These are phyloP conservation scores for Astragalus membranaceus DNA, from an alignment of 306 rosid genomes.

Conservation along the genomic window DNA sequence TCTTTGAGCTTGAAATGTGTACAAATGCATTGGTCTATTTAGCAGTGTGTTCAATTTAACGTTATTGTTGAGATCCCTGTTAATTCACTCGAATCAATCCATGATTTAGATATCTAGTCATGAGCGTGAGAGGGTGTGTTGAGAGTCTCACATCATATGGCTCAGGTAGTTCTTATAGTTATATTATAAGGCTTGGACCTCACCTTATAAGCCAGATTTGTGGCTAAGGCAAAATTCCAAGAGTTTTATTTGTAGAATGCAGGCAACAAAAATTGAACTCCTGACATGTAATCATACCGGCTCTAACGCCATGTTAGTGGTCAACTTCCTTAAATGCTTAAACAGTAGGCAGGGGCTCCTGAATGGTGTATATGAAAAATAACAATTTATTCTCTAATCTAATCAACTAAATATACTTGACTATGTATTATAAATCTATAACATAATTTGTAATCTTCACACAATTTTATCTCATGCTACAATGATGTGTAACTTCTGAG, in stretches of 20 bases:
- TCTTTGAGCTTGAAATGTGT: not conserved
- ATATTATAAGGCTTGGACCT: too few species aligned
- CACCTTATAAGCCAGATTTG: too few species aligned
- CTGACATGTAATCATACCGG: not conserved
- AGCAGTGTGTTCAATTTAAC: too few species aligned
- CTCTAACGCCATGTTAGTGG: not conserved
- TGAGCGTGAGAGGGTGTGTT: too few species aligned
- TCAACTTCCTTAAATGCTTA: not conserved
- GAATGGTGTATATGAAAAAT: not conserved
- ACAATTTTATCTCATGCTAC: not conserved
- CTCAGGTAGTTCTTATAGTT: too few species aligned
- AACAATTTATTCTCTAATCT: not conserved
- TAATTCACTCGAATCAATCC: too few species aligned
- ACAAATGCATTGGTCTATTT: not conserved
- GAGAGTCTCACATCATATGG: too few species aligned
- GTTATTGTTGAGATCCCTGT: too few species aligned
- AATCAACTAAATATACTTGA: not conserved
- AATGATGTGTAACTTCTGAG: slow-evolving; percentile 20
- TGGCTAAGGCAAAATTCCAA: too few species aligned
- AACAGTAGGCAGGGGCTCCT: too few species aligned
- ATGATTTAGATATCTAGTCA: too few species aligned
- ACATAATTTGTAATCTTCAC: not conserved
- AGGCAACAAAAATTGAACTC: not conserved
- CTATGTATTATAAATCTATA: not conserved
- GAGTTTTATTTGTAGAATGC: not conserved